These are phyloP conservation scores for Chlamydomonas schloesseri DNA, from an alignment of 139 green algal genomes.

Conservation along the genomic window DNA sequence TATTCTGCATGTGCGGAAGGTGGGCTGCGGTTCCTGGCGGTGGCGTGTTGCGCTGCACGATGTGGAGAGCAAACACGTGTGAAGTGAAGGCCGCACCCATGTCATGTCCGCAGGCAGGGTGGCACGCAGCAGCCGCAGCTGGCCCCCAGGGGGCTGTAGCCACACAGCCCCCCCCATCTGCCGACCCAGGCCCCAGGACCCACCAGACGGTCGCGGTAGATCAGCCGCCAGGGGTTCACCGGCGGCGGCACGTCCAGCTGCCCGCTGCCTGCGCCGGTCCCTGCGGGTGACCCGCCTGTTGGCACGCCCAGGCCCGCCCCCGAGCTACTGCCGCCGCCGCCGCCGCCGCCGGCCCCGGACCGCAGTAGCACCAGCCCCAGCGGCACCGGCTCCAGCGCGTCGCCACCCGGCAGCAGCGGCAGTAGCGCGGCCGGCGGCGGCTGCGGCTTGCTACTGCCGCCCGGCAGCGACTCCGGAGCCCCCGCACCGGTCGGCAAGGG, in stretches of 20 bases:
- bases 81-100: too few relatives aligned
- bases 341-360: not conserved
- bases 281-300: not conserved
- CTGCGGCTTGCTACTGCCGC: not conserved
- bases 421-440: not conserved
- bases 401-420: not conserved
- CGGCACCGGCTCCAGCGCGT: slow-evolving; percentile 16
- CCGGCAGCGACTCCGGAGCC: not conserved
- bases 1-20: too few relatives aligned
- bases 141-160: too few relatives aligned
- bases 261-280: not conserved
- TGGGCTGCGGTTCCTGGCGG: not conserved
- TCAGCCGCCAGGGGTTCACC: slow-evolving; percentile 6
- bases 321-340: not conserved
- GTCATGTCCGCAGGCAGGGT: too few relatives aligned
- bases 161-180: too few relatives aligned
- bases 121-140: too few relatives aligned
- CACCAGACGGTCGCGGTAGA: slow-evolving; percentile 37
- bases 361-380: slow-evolving; percentile 1
- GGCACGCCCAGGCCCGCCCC: too few relatives aligned
- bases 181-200: too few relatives aligned
- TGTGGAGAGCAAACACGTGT: not conserved
- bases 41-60: not conserved
- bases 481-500: too few relatives aligned
- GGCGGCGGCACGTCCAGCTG: not conserved